A percentile compares a stretch with the other conserved stretches of the same genome.
Conservation (phyloP, 176 grass and related monocot genomes). For the Ampelocalamus luodianensis region DNA sequence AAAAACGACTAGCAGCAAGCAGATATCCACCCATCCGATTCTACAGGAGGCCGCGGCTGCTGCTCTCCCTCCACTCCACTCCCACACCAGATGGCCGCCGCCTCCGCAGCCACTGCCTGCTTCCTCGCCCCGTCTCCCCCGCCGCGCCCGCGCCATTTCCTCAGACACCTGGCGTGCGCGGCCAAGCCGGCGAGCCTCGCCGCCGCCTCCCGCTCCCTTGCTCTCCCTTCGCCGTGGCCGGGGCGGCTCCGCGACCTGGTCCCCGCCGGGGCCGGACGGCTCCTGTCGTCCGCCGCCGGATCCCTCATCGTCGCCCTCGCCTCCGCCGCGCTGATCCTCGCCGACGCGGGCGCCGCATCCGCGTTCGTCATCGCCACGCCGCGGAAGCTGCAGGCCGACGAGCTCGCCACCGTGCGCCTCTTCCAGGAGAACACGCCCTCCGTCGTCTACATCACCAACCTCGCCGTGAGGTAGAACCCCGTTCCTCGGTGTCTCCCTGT, state of each 20-base stretch:
- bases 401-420: slow-evolving; percentile 87
- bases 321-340: slow-evolving; percentile 70
- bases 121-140: slow-evolving; percentile 48
- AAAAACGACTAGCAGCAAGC: not conserved
- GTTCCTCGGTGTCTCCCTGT: not conserved
- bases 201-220: not conserved
- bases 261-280: slow-evolving; percentile 36
- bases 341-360: slow-evolving; percentile 60
- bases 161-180: slow-evolving; percentile 22
- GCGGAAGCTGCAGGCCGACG: slow-evolving; percentile 90
- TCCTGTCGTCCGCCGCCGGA: slow-evolving; percentile 61
- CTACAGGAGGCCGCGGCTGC: slow-evolving; percentile 16
- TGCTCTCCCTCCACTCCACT: slow-evolving; percentile 15
- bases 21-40: slow-evolving; percentile 46
- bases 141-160: slow-evolving; percentile 46
- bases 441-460: slow-evolving; percentile 99
- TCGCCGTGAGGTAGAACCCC: slow-evolving; percentile 63
- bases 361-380: slow-evolving; percentile 81
- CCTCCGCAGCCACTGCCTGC: slow-evolving; percentile 41
- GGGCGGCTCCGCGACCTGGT: slow-evolving; percentile 20
- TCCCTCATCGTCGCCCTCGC: slow-evolving; percentile 66
- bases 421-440: slow-evolving; percentile 98
- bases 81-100: slow-evolving; percentile 39
- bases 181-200: not conserved
- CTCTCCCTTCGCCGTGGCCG: slow-evolving; percentile 13